Conservation (phyloP, 345 rosid species). For the Syzygium jambos region DNA sequence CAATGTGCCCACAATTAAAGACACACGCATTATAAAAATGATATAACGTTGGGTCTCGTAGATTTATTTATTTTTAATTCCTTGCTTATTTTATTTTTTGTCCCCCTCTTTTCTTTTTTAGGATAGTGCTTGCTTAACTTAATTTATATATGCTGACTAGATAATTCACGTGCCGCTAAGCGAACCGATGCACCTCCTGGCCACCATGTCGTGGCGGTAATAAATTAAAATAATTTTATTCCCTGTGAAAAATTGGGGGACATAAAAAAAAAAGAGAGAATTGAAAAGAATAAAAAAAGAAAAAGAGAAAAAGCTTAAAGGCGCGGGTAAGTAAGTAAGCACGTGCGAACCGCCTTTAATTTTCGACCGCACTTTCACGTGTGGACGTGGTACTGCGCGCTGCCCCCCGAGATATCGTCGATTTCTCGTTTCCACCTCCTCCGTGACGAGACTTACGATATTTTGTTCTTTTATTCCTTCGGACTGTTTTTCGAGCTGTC, state of each 20-base stretch:
- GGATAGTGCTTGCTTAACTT: not conserved
- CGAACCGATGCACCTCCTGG: not conserved
- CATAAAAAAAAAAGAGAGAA: not conserved
- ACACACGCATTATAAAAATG: not conserved
- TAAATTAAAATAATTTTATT: not conserved
- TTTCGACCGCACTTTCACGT: not conserved
- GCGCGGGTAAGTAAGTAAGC: not conserved
- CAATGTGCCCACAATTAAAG: not conserved
- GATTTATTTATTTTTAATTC: not conserved
- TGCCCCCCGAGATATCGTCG: not conserved
- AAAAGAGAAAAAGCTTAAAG: not conserved
- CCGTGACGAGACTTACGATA: not conserved
- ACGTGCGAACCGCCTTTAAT: not conserved
- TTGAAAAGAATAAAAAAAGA: too few relatives aligned
- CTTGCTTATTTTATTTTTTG: too few relatives aligned
- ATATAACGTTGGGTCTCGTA: not conserved
- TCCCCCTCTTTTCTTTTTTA: fast-evolving
- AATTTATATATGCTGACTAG: not conserved
- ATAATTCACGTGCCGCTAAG: not conserved
- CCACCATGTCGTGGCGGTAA: not conserved
- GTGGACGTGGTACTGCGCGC: not conserved
- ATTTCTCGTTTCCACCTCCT: not conserved
- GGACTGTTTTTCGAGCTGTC: not conserved
- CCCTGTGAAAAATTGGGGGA: not conserved
- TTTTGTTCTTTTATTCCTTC: not conserved